Conservation (phyloP, 176 grass and related monocot genomes). For the Typha latifolia region DNA sequence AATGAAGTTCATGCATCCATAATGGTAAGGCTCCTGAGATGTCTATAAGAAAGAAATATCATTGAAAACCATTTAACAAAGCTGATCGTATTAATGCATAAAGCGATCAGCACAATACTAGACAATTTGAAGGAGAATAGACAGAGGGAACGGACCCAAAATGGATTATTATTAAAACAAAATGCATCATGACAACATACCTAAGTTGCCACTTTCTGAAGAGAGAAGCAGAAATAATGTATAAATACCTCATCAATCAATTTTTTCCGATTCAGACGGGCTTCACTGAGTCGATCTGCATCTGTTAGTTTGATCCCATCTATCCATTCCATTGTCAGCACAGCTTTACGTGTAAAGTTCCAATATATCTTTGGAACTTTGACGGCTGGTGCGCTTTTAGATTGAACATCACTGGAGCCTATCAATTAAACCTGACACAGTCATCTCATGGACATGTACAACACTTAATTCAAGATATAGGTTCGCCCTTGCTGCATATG, state of each 20-base stretch:
- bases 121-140: too few species aligned
- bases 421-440: constrained; percentile 20
- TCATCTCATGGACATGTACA: constrained; percentile 10
- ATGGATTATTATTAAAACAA: too few species aligned
- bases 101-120: too few species aligned
- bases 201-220: not conserved
- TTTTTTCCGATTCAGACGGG: constrained; percentile 61
- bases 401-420: constrained; percentile 26
- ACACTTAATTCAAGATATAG: not conserved
- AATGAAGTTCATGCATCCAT: too few species aligned
- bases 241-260: constrained; percentile 74
- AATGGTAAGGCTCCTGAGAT: too few species aligned
- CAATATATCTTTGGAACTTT: constrained; percentile 93
- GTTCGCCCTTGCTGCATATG: too few species aligned
- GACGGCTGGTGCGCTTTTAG: constrained; percentile 30
- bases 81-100: too few species aligned
- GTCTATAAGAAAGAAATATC: too few species aligned
- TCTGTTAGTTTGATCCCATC: constrained; percentile 93
- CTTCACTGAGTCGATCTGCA: constrained; percentile 53
- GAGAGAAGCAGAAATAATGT: not conserved
- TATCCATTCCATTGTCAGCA: constrained; percentile 94
- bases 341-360: constrained; percentile 65
- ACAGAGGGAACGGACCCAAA: too few species aligned
- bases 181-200: too few species aligned
- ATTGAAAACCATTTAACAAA: too few species aligned